A percentile compares a stretch with the other conserved stretches of the same genome.
These are phyloP conservation scores for Cercospora sp. DNA, from an alignment of 2,329 filamentous ascomycete genomes.

Conservation along the genomic window DNA sequence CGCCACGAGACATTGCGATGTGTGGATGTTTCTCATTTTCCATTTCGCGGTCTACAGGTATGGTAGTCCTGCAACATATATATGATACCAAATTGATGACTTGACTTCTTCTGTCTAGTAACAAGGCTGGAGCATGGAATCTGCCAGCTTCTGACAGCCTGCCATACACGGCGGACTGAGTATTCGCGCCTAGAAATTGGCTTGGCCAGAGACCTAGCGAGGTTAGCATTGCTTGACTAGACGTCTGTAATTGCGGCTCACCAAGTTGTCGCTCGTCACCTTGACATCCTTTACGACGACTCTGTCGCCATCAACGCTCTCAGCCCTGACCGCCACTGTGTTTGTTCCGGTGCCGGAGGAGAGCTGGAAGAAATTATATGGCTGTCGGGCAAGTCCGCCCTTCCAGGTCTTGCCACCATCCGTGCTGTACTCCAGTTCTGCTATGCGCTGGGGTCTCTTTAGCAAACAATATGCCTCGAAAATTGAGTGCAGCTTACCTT, in stretches of 20 bases:
- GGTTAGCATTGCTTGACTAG: background rate
- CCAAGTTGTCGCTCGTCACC: slow-evolving; percentile 40
- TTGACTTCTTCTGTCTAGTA: background rate
- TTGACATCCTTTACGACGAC: slow-evolving; percentile 56
- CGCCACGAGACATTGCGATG: background rate
- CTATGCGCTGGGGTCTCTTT: slow-evolving; percentile 18
- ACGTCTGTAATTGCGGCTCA: slow-evolving; percentile 16
- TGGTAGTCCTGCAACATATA: background rate
- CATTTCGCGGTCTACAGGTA: background rate
- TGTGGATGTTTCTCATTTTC: background rate
- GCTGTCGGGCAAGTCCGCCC: slow-evolving; percentile 19
- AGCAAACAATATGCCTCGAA: background rate
- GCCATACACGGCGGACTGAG: background rate
- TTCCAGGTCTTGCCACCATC: slow-evolving; percentile 28
- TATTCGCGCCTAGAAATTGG: background rate
- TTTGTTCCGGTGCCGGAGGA: slow-evolving; percentile 56
- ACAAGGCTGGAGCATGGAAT: background rate
- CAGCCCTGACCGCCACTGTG: slow-evolving; percentile 58
- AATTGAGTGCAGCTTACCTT: slow-evolving; percentile 16
- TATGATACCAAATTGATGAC: background rate
- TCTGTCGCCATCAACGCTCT: slow-evolving; percentile 52
- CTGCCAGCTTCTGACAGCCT: background rate
- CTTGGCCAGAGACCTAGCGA: background rate
- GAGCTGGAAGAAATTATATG: slow-evolving; percentile 61
- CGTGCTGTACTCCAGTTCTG: slow-evolving; percentile 24